phyloP scores from a whole-genome alignment of 495 filamentous ascomycete genomes.

The Xylaria castorea region DNA sequence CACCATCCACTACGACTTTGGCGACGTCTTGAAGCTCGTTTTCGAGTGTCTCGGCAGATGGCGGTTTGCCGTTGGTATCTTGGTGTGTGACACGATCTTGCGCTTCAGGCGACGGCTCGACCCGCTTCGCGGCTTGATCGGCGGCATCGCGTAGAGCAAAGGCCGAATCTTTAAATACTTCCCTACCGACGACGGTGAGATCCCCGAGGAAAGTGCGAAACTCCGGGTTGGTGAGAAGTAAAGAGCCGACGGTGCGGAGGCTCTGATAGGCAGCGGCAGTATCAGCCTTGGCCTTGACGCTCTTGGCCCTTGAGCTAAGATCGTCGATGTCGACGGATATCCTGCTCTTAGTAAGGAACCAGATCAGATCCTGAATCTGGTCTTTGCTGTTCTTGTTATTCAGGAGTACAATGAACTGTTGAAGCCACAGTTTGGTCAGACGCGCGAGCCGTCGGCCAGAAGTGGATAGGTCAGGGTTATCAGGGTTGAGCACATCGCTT shows the following conservation, averaged over 20 bases:
- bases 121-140: conserved; percentile 70
- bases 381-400: conserved; percentile 83
- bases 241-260: conserved; percentile 78
- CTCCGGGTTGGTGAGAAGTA: conserved; percentile 87
- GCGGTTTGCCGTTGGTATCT: conserved; percentile 56
- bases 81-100: conserved; percentile 61
- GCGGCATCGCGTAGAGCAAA: conserved; percentile 76
- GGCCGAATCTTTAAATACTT: conserved; percentile 88
- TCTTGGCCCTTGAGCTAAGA: conserved; percentile 65
- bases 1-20: conserved; percentile 67
- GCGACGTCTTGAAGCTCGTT: conserved; percentile 68
- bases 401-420: conserved; percentile 76
- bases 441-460: conserved; percentile 76
- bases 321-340: conserved; percentile 73
- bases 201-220: conserved; percentile 90
- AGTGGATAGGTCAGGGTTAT: conserved; percentile 76
- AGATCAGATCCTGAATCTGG: conserved; percentile 89
- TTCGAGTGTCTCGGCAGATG: conserved; percentile 65
- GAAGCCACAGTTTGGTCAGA: conserved; percentile 73
- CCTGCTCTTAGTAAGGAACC: conserved; percentile 77
- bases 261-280: conserved; percentile 83
- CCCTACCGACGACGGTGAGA: conserved; percentile 75
- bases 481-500: conserved; percentile 77
- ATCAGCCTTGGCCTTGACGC: conserved; percentile 76
- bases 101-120: conserved; percentile 71